Evolutionary conservation across 2,329 filamentous ascomycete genomes (phyloP).

Genomic region (Penicillium paneum): DNA sequence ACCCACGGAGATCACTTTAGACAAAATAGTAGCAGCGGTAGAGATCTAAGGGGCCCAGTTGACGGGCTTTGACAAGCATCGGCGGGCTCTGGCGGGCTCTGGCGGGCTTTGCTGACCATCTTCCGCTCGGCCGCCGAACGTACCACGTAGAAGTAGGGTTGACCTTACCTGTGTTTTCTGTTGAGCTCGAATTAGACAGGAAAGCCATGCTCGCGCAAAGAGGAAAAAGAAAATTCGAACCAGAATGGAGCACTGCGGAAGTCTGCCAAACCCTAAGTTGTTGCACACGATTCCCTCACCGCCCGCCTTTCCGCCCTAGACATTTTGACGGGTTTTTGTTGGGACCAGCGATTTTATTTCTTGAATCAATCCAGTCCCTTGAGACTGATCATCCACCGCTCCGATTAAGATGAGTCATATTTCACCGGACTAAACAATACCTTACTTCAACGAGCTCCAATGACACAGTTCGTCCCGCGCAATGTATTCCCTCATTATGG

Average conservation of each 20-base stretch:
- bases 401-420: slow-evolving; percentile 9
- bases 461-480: slow-evolving; percentile 66
- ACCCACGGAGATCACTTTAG: no score
- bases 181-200: no score
- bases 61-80: no score
- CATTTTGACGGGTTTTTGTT: slow-evolving; percentile 7
- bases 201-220: no score
- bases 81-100: no score
- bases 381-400: not conserved
- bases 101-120: no score
- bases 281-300: not conserved
- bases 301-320: slow-evolving; percentile 1
- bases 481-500: slow-evolving; percentile 67
- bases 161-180: no score
- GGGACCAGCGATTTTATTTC: not conserved
- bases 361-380: not conserved
- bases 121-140: no score
- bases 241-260: not conserved
- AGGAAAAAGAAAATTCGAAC: not conserved
- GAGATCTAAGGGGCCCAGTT: no score
- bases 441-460: not conserved
- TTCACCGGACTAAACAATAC: not conserved
- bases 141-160: no score
- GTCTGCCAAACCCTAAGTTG: not conserved
- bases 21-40: no score